Evolutionary conservation across 495 filamentous ascomycete species (phyloP), one percentile per base, ranked within the genome.

Genomic region (Staphylotrichum tortipilum): DNA sequence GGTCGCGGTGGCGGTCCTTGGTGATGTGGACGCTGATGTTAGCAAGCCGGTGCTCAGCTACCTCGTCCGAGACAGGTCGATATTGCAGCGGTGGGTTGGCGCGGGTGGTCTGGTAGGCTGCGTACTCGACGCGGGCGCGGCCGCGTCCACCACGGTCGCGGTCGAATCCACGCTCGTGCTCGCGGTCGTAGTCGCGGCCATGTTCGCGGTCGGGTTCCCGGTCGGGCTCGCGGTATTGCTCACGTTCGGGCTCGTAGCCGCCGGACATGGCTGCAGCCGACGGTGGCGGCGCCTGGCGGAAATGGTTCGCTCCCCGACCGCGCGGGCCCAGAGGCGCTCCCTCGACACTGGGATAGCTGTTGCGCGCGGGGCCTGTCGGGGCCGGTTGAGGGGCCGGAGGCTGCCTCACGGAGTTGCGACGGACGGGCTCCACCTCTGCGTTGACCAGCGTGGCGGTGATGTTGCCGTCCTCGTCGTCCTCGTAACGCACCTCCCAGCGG

Each of bases 31-130:
- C 50, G 70, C 77, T 51, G 41, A 95, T 78, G 37, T 74, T 74
- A 40, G 82, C 80, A 17, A 90, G 69, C n/a, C 89, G 80, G 40
- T 74, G 73, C 37, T 80, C 72, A 1, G 76, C 83, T 28, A 82
- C 39, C 4, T 74, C 72, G 12, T 73, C 66, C 0, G 69, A 42
- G 6, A 81, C 77, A 7, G 79, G 79, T 21, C 60, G 56, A 55
- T 67, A 78, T 7, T 54, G 54, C 24, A 79, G 30, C 5, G 43
- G 50, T 11, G 76, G 76, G 14, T 57, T 19, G 0, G 68, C 45
- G 8, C 50, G 46, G 4, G 72, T 75, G 3, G 53, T 50, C 9
- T 48, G n/a, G n/a, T n/a, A n/a, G n/a, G n/a, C n/a, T n/a, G n/a
- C n/a, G n/a, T n/a, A n/a, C n/a, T n/a, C n/a, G n/a, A n/a, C n/a